These are phyloP conservation scores for Magnaporthiopsis incrustans DNA, from an alignment of 2,329 filamentous ascomycete genomes.

Conservation along the genomic window DNA sequence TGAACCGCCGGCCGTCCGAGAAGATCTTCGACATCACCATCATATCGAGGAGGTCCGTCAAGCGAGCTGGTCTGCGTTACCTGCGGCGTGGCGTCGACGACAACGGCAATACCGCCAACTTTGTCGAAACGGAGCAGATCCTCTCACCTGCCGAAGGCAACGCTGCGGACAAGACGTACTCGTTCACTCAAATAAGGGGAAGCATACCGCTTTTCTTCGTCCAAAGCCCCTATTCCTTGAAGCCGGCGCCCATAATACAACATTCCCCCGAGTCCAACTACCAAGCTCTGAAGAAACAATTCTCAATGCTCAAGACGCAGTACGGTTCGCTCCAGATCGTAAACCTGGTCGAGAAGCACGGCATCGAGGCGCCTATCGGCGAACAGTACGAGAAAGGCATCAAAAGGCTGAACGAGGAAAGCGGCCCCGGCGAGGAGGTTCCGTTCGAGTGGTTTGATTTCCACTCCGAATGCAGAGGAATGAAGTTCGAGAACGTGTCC, in stretches of 20 bases:
- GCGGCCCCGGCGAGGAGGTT: constrained; percentile 34
- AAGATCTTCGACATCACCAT: constrained; percentile 71
- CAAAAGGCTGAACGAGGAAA: constrained; percentile 56
- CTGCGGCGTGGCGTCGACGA: constrained; percentile 86
- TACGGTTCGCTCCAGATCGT: constrained; percentile 76
- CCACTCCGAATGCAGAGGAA: constrained; percentile 82
- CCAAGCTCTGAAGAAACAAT: constrained; percentile 70
- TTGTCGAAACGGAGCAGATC: constrained; percentile 92
- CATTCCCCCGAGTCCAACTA: constrained; percentile 76
- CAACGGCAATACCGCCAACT: constrained; percentile 79
- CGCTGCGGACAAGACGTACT: constrained; percentile 52
- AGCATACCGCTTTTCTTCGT: constrained; percentile 95
- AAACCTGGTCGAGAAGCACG: constrained; percentile 83
- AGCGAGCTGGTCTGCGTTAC: constrained; percentile 83
- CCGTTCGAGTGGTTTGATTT: constrained; percentile 97
- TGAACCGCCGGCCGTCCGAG: constrained; percentile 33
- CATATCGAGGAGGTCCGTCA: constrained; percentile 80
- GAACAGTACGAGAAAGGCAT: constrained; percentile 66
- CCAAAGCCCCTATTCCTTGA: constrained; percentile 87
- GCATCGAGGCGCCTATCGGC: constrained; percentile 72
- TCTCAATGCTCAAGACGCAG: constrained; percentile 55
- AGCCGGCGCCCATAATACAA: constrained; percentile 74
- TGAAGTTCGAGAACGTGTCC: constrained; percentile 96
- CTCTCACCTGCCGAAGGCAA: constrained; percentile 51
- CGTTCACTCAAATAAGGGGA: constrained; percentile 79